A percentile compares a stretch with the other conserved stretches of the same genome.
Conservation (phyloP, 1,139 yeast genomes). For the Suhomyces anneliseae region DNA sequence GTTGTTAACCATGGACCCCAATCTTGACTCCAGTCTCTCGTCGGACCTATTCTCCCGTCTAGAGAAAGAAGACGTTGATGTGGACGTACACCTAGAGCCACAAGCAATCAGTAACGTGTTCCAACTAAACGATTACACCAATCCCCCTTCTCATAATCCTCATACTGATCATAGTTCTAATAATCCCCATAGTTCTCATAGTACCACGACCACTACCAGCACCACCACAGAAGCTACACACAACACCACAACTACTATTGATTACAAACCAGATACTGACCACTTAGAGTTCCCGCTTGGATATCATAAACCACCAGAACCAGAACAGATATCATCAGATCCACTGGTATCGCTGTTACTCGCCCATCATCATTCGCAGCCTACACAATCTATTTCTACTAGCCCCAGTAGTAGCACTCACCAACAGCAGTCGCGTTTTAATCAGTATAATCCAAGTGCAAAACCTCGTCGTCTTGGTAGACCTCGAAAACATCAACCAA, state of each 20-base stretch:
- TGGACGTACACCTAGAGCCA: slow-evolving; percentile 3
- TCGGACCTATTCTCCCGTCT: slow-evolving; percentile 11
- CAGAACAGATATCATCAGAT: too few relatives aligned
- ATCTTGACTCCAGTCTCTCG: slow-evolving; percentile 11
- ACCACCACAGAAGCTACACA: neutral
- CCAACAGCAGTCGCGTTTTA: slow-evolving; percentile 20
- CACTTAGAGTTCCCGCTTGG: neutral
- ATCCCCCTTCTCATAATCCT: slow-evolving; percentile 10
- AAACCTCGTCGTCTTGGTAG: slow-evolving; percentile 38
- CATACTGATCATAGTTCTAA: slow-evolving; percentile 12
- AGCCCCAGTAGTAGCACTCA: neutral
- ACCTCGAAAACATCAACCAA: slow-evolving; percentile 31
- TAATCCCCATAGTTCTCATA: neutral
- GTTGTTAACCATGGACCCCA: slow-evolving; percentile 8
- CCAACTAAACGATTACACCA: slow-evolving; percentile 16
- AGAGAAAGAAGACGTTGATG: slow-evolving; percentile 8
- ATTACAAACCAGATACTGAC: neutral
- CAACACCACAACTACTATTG: neutral
- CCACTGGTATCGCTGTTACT: too few relatives aligned
- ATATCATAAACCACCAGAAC: neutral
- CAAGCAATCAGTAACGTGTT: slow-evolving; percentile 15
- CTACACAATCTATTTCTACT: neutral
- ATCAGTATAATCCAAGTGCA: slow-evolving; percentile 35
- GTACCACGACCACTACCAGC: neutral
- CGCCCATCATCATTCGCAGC: neutral